Percentiles rank a stretch among this genome's conserved stretches.
phyloP scores from a whole-genome alignment of 805 yeast species.

The Debaryomyces tyrocola region DNA sequence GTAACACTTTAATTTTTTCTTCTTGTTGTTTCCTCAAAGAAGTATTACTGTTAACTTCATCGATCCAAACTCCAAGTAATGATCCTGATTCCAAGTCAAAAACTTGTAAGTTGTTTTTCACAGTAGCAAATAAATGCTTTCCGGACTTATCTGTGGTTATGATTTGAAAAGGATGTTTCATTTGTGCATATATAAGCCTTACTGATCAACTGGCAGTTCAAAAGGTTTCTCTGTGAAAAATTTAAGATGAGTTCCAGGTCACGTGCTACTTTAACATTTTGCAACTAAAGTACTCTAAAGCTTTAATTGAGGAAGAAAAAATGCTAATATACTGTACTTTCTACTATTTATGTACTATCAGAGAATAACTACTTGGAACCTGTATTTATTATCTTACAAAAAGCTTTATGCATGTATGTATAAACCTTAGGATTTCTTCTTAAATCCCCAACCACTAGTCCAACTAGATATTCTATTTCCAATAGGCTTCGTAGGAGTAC shows the following conservation, averaged over 20 bases:
- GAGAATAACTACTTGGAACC: too few species aligned
- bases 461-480: conserved; percentile 8
- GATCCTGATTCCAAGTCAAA: conserved; percentile 42
- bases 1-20: conserved; percentile 33
- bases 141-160: conserved; percentile 47
- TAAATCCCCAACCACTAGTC: conserved; percentile 9
- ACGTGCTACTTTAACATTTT: not conserved
- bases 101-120: conserved; percentile 59
- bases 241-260: too few species aligned
- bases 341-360: too few species aligned
- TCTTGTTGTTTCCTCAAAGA: conserved; percentile 49
- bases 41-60: conserved; percentile 50
- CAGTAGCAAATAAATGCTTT: conserved; percentile 51
- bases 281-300: not conserved
- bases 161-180: conserved; percentile 75
- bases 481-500: not conserved
- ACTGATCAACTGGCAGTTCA: not conserved
- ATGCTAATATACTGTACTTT: too few species aligned
- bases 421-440: not conserved
- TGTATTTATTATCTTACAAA: too few species aligned
- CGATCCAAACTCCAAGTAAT: conserved; percentile 62
- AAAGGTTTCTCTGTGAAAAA: too few species aligned
- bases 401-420: too few species aligned
- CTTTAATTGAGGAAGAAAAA: not conserved
- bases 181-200: conserved; percentile 9